Evolutionary conservation across 345 rosid species (phyloP).

Genomic region (Syzygium aqueum): DNA sequence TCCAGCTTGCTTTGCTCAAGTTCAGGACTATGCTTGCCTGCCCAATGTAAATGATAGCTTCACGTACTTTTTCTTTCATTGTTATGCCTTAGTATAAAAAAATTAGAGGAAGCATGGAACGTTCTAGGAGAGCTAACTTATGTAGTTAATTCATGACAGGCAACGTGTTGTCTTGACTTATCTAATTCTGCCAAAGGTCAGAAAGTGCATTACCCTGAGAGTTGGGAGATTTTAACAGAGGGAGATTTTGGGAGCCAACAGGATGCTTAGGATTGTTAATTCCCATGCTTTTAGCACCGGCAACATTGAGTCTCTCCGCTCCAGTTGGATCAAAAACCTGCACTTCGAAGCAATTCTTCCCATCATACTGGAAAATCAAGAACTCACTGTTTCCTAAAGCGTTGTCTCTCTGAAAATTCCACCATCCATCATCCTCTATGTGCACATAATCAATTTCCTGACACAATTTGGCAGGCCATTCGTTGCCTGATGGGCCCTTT

Average conservation of each 20-base stretch:
- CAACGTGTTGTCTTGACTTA: no score
- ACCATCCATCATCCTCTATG: constrained; percentile 11
- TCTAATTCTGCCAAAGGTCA: no score
- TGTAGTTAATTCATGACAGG: no score
- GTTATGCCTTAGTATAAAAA: not conserved
- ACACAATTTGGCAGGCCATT: not conserved
- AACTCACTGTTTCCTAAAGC: not conserved
- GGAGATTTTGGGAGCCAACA: not conserved
- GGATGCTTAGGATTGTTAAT: not conserved
- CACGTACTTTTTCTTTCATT: not conserved
- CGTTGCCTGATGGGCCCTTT: not conserved
- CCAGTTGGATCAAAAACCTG: constrained; percentile 2
- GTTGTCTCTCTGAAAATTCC: constrained; percentile 2
- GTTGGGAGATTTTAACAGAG: no score
- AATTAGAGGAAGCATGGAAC: no score
- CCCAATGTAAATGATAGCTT: not conserved
- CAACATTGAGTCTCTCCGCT: not conserved
- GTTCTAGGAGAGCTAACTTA: no score
- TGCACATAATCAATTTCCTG: not conserved
- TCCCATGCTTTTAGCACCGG: not conserved
- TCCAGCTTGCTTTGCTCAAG: not conserved
- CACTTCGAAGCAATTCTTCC: constrained; percentile 5
- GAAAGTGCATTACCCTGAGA: no score
- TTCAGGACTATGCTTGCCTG: not conserved
- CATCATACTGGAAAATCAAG: constrained; percentile 1